Conservation (phyloP, 108 stramenopile species). For the Schizochytrium sp. region DNA sequence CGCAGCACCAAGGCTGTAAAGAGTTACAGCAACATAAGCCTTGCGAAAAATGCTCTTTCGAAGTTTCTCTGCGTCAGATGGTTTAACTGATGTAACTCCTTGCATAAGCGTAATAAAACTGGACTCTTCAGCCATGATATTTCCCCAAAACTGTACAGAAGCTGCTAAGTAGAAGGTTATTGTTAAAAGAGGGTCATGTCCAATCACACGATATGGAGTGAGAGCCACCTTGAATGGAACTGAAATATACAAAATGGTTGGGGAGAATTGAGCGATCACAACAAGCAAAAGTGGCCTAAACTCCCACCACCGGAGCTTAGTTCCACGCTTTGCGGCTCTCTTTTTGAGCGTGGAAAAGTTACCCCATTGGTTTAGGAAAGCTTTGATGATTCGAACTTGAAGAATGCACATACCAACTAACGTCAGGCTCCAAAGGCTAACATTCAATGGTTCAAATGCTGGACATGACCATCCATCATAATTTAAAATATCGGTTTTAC, state of each 20-base stretch:
- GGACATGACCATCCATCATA: conserved; percentile 10
- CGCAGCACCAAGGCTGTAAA: neutral
- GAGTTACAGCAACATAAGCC: neutral
- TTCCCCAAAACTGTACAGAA: neutral
- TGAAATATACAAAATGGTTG: neutral
- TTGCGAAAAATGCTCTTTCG: neutral
- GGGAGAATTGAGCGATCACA: neutral
- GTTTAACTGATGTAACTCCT: neutral
- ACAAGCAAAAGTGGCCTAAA: neutral
- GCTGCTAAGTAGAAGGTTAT: neutral
- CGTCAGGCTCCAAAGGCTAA: neutral
- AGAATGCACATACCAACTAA: neutral
- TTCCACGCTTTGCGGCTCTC: neutral
- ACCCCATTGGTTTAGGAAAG: neutral
- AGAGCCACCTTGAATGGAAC: neutral
- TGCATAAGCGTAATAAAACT: neutral
- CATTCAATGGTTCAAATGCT: neutral
- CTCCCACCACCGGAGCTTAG: conserved; percentile 12
- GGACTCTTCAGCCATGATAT: neutral
- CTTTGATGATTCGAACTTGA: conserved; percentile 6
- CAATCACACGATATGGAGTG: neutral
- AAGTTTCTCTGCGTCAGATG: neutral
- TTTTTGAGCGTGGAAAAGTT: neutral
- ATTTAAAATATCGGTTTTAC: conserved; percentile 39
- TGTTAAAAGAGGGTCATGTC: neutral